Evolutionary conservation across 2,329 filamentous ascomycete genomes (phyloP).

Genomic region (Talaromyces sp.): DNA sequence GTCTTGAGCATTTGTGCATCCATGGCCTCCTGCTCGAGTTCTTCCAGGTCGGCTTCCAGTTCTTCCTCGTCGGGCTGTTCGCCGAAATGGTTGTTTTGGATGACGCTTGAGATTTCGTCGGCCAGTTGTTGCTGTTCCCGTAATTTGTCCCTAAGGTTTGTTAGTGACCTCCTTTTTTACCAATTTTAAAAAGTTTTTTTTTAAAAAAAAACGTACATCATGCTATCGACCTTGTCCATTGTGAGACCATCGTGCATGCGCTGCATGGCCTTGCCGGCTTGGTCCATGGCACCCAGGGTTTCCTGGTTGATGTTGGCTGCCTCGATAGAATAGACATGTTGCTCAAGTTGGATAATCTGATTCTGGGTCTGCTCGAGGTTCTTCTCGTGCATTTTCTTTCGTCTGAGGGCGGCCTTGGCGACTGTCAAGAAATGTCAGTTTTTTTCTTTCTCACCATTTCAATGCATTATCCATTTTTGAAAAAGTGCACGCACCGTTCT

Average conservation of each 20-base stretch:
- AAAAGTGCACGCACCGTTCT: conserved; percentile 64
- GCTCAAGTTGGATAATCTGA: conserved; percentile 88
- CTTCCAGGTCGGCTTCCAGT: conserved; percentile 77
- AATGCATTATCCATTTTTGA: background rate
- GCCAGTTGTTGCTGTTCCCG: conserved; percentile 89
- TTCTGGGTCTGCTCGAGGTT: conserved; percentile 84
- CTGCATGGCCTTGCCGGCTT: conserved; percentile 85
- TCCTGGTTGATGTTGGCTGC: conserved; percentile 98
- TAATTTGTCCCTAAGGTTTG: conserved; percentile 67
- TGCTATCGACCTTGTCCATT: conserved; percentile 89
- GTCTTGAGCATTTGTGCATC: conserved; percentile 93
- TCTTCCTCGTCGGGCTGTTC: conserved; percentile 79
- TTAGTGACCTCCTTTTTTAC: background rate
- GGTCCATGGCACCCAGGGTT: conserved; percentile 90
- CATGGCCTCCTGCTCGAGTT: conserved; percentile 84
- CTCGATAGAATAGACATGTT: conserved; percentile 95
- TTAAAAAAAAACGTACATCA: conserved; percentile 64
- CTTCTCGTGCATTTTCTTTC: conserved; percentile 93
- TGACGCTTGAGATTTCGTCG: conserved; percentile 85
- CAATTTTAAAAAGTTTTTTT: conserved; percentile 3
- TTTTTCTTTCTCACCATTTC: background rate
- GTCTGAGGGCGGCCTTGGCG: conserved; percentile 81
- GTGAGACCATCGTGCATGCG: conserved; percentile 86
- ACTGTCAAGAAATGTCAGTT: conserved; percentile 50
- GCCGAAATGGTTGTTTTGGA: conserved; percentile 65